phyloP scores from a whole-genome alignment of 2,329 filamentous ascomycete species.

The Neofusicoccum umdonicola region DNA sequence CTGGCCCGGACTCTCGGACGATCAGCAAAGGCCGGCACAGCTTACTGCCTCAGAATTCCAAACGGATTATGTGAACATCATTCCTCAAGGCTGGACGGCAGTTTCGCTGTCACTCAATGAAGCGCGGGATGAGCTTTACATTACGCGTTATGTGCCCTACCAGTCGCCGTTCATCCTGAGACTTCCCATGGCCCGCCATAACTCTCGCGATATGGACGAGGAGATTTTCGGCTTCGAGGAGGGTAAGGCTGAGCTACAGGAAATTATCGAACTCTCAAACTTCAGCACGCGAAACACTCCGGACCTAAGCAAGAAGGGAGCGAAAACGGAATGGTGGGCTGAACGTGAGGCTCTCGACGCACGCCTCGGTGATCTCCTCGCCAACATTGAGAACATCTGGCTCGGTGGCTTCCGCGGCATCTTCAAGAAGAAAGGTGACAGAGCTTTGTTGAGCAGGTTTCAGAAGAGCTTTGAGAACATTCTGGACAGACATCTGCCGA shows the following conservation, averaged over 20 bases:
- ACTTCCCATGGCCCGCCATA: slow-evolving; percentile 79
- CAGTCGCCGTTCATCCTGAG: slow-evolving; percentile 81
- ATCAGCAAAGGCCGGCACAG: slow-evolving; percentile 33
- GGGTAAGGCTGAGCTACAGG: slow-evolving; percentile 73
- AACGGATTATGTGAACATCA: slow-evolving; percentile 76
- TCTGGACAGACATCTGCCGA: slow-evolving; percentile 81
- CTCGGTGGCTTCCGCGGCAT: slow-evolving; percentile 91
- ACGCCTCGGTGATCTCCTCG: slow-evolving; percentile 72
- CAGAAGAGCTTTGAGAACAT: slow-evolving; percentile 74
- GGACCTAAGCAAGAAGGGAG: slow-evolving; percentile 70
- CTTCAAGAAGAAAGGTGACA: slow-evolving; percentile 69
- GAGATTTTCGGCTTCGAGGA: slow-evolving; percentile 82
- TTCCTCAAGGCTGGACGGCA: slow-evolving; percentile 80
- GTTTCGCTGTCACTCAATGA: slow-evolving; percentile 84
- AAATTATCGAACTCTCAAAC: slow-evolving; percentile 81
- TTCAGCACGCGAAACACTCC: slow-evolving; percentile 73
- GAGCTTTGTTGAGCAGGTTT: slow-evolving; percentile 69
- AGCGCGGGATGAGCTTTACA: slow-evolving; percentile 76
- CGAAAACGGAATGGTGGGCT: slow-evolving; percentile 84
- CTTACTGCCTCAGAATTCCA: slow-evolving; percentile 59
- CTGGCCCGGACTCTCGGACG: slow-evolving; percentile 39
- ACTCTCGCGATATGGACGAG: slow-evolving; percentile 73
- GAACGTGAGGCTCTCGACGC: slow-evolving; percentile 77
- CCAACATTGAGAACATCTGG: slow-evolving; percentile 90
- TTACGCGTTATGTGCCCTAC: slow-evolving; percentile 77